These are phyloP conservation scores for Neurospora tetrasperma DNA, from an alignment of 495 filamentous ascomycete species.

Conservation along the genomic window DNA sequence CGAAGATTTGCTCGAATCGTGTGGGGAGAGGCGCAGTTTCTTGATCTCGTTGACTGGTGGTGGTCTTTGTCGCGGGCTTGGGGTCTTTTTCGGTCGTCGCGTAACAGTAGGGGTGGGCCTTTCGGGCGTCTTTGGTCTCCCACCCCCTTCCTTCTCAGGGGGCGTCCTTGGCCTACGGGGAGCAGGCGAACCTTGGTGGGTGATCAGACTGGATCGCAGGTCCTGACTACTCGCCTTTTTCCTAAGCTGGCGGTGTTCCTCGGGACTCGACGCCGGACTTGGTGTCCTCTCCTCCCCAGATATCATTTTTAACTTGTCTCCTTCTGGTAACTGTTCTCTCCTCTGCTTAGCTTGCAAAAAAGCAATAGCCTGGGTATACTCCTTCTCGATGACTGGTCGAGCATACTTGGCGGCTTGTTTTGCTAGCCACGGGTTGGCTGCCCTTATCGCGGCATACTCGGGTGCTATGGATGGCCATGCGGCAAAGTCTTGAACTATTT, in stretches of 20 bases:
- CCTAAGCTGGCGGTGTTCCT: background rate
- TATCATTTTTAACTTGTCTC: background rate
- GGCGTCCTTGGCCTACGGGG: background rate
- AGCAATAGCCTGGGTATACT: background rate
- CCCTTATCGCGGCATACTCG: background rate
- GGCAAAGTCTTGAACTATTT: background rate
- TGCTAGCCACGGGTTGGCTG: background rate
- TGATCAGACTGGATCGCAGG: background rate
- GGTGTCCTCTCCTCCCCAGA: background rate
- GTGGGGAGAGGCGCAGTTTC: background rate
- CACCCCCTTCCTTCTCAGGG: background rate
- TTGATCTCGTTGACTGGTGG: background rate
- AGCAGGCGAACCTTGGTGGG: background rate
- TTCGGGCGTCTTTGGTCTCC: background rate
- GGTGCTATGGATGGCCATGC: background rate
- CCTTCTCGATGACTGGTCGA: background rate
- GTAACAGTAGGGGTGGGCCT: background rate
- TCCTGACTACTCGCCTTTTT: background rate
- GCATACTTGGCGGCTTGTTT: background rate
- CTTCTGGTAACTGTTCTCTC: background rate
- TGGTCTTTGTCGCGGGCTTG: background rate
- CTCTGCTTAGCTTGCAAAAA: background rate
- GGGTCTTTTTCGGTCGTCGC: background rate
- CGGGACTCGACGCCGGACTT: background rate
- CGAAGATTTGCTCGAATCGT: background rate